phyloP scores from a whole-genome alignment of 208 protist species.

The Wallacemonas sp. region DNA sequence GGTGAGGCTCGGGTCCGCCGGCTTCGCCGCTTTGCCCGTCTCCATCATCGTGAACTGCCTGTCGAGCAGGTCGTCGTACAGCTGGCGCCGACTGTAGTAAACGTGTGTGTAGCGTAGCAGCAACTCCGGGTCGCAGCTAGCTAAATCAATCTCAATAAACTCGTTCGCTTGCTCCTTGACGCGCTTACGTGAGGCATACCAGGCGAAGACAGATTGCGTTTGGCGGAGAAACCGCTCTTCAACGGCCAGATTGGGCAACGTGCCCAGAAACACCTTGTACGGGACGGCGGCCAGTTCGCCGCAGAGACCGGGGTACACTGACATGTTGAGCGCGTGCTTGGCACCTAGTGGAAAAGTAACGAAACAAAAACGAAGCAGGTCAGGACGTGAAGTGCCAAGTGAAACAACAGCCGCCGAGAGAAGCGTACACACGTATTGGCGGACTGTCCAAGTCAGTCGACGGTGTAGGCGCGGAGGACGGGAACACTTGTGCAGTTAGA shows the following conservation, averaged over 20 bases:
- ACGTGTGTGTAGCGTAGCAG: constrained; percentile 86
- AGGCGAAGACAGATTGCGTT: constrained; percentile 78
- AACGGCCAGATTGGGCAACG: constrained; percentile 59
- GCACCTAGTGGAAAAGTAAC: constrained; percentile 5
- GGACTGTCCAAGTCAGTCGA: too few relatives aligned
- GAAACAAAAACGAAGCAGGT: constrained; percentile 10
- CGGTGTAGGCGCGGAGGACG: too few relatives aligned
- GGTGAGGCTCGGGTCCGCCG: constrained; percentile 55
- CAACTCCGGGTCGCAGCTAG: constrained; percentile 80
- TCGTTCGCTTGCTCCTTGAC: constrained; percentile 89
- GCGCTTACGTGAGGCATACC: constrained; percentile 79
- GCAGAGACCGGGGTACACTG: constrained; percentile 81
- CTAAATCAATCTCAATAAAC: constrained; percentile 87
- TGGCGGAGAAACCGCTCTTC: constrained; percentile 81
- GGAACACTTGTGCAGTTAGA: too few relatives aligned
- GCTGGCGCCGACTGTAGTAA: constrained; percentile 74
- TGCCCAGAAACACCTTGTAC: constrained; percentile 82
- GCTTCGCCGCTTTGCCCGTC: constrained; percentile 60
- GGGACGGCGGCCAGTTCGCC: constrained; percentile 61
- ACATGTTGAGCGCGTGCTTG: constrained; percentile 19
- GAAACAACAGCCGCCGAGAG: too few relatives aligned
- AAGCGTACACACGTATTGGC: too few relatives aligned
- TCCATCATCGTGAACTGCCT: constrained; percentile 81
- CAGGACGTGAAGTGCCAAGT: too few relatives aligned
- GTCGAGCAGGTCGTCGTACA: constrained; percentile 77